Base-by-base conservation (phyloP, 768 basidiomycete species). In the Termitomyces sp. region DNA sequence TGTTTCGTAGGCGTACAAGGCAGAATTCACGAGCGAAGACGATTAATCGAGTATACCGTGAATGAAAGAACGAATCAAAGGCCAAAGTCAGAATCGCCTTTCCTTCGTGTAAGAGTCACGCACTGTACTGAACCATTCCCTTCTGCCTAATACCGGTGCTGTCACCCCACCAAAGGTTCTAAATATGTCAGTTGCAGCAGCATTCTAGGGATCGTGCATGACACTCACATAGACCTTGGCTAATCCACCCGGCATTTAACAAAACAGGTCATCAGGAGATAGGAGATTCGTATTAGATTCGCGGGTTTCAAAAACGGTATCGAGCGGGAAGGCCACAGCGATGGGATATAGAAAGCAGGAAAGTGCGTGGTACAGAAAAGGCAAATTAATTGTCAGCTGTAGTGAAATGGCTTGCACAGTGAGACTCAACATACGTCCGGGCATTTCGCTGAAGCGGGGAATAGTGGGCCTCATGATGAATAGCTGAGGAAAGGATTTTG, bases 161-260 rank as follows among this genome's bases (percentile, higher is more conserved):
- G 76, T 90, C 87, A 77, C 94, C 94, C 94, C 94, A 97, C 94
- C 94, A 97, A 55, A 88, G 79, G 75, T 82, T 90, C 92, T 96
- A 71, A 54, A 42, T 39, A 39, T 35, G n/a, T 57, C 60, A 60
- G 35, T 55, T 36, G 39, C 24, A 45, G 28, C 36, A 49, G 16
- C 7, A 35, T 22, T 49, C 22, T 28, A 11, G 15, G n/a, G 15
- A 32, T 18, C 18, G 20, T 42, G 24, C 22, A 46, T 42, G 32
- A 18, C 13, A 81, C 92, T 84, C 80, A 94, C 92, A 75, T 86
- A 95, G 79, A 81, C 81, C 79, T 90, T 91, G 77, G 84, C 93
- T 94, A 65, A 40, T 46, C 40, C 46, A 24, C 7, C 18, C 39
- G 9, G 5, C 12, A 35, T 38, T 6, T 16, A 55, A 1, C n/a